phyloP scores from a whole-genome alignment of 805 yeast genomes.

The Wickerhamiella shivajii region DNA sequence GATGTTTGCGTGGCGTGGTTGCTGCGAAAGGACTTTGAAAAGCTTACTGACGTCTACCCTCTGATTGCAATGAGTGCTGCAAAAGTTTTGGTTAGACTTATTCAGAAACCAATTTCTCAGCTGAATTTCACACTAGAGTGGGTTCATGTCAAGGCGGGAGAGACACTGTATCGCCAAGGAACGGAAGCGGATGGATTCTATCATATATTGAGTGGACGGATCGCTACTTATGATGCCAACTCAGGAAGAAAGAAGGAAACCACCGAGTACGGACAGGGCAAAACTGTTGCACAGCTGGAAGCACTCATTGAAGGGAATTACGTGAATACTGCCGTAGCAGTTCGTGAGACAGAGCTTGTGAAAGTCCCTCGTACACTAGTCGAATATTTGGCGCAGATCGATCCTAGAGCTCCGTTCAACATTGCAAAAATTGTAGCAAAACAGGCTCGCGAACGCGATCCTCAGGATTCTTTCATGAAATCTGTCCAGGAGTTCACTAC shows the following conservation, averaged over 20 bases:
- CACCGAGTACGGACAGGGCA: constrained; percentile 87
- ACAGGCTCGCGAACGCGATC: constrained; percentile 16
- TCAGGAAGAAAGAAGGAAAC: constrained; percentile 19
- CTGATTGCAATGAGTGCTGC: constrained; percentile 67
- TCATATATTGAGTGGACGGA: constrained; percentile 75
- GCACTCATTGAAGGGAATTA: constrained; percentile 62
- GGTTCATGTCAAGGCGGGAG: constrained; percentile 85
- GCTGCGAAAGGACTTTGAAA: constrained; percentile 46
- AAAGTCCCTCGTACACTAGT: constrained; percentile 82
- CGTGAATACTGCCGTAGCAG: constrained; percentile 56
- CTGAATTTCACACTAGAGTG: constrained; percentile 90
- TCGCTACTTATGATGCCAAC: constrained; percentile 39
- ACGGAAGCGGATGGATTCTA: constrained; percentile 85
- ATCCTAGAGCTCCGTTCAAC: constrained; percentile 82
- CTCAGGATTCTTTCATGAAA: constrained; percentile 11
- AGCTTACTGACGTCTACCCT: constrained; percentile 60
- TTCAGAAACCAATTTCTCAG: constrained; percentile 25
- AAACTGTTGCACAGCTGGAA: constrained; percentile 88
- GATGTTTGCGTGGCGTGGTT: constrained; percentile 59
- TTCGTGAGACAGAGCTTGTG: constrained; percentile 87
- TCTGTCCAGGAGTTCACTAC: constrained; percentile 51
- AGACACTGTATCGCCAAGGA: constrained; percentile 62
- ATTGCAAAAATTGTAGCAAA: constrained; percentile 76
- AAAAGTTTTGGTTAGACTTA: constrained; percentile 46
- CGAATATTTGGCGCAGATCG: constrained; percentile 66